Percentiles rank a stretch among this genome's conserved stretches.
phyloP scores from a whole-genome alignment of 768 basidiomycete genomes.

The Lactarius hatsudake region DNA sequence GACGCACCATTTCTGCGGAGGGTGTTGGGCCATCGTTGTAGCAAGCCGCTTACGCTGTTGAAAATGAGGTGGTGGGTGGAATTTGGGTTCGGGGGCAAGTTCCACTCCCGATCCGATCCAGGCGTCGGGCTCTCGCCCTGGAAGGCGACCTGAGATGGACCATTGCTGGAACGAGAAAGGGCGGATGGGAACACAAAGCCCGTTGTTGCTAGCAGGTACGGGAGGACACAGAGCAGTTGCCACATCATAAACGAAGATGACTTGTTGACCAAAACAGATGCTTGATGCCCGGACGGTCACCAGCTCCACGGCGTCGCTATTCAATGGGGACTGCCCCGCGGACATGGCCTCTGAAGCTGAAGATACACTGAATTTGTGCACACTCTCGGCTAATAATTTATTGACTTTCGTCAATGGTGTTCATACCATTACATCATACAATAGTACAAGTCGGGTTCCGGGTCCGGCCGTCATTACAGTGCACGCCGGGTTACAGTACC shows the following conservation, averaged over 20 bases:
- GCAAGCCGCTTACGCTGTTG: constrained; percentile 35
- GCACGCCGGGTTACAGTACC: no score
- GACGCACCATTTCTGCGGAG: constrained; percentile 28
- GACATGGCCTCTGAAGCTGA: no score
- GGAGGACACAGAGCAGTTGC: background rate
- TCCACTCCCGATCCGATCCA: constrained; percentile 4
- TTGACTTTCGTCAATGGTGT: no score
- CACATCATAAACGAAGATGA: constrained; percentile 2
- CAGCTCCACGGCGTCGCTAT: no score
- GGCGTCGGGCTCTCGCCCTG: background rate
- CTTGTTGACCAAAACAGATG: background rate
- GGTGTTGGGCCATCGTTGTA: constrained; percentile 42
- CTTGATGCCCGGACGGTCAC: no score
- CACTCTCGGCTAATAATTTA: no score
- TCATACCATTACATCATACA: no score
- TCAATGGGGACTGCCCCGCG: background rate
- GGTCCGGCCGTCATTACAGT: no score
- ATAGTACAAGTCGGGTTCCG: no score
- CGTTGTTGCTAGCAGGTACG: background rate
- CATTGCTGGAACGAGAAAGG: constrained; percentile 28
- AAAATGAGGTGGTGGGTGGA: constrained; percentile 38
- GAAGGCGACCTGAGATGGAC: constrained; percentile 25
- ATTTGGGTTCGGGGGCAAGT: constrained; percentile 30
- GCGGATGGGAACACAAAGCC: background rate
- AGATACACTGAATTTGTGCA: background rate